Evolutionary conservation across 2,329 filamentous ascomycete genomes (phyloP).

Genomic region (Stagonosporopsis cucurbitacearum): DNA sequence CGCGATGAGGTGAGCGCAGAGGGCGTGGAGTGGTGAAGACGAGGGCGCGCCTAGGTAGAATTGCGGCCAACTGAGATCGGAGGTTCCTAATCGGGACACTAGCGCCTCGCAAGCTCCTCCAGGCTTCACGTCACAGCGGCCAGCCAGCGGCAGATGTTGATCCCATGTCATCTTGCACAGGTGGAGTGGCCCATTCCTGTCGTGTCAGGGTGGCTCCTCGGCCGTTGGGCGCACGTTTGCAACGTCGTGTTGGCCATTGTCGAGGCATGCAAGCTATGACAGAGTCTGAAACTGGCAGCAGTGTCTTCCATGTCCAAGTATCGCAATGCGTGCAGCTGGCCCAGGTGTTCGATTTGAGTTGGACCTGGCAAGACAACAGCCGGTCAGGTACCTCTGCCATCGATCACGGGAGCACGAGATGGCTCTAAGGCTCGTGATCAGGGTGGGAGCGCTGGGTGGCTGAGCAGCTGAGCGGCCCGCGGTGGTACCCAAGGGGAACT

Average conservation of each 20-base stretch:
- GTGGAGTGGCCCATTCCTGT: constrained; percentile 5
- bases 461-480: constrained; percentile 14
- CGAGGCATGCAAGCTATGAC: not conserved
- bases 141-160: constrained; percentile 4
- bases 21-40: constrained; percentile 15
- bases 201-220: constrained; percentile 6
- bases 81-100: constrained; percentile 2
- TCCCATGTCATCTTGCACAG: not conserved
- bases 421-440: not conserved
- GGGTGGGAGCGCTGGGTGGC: constrained; percentile 10
- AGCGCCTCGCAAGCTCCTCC: not conserved
- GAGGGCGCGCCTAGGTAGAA: constrained; percentile 14
- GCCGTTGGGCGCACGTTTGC: not conserved
- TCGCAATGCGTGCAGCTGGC: not conserved
- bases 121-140: constrained; percentile 11
- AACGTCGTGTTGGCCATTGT: not conserved
- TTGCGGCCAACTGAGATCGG: constrained; percentile 13
- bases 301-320: not conserved
- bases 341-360: not conserved
- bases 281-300: not conserved
- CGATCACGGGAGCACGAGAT: not conserved
- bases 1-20: constrained; percentile 8
- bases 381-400: not conserved
- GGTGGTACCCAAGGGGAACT: constrained; percentile 1
- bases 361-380: not conserved